A percentile compares a stretch with the other conserved stretches of the same genome.
These are phyloP conservation scores for Talaromyces sp. DNA, from an alignment of 2,329 filamentous ascomycete species.

Conservation along the genomic window DNA sequence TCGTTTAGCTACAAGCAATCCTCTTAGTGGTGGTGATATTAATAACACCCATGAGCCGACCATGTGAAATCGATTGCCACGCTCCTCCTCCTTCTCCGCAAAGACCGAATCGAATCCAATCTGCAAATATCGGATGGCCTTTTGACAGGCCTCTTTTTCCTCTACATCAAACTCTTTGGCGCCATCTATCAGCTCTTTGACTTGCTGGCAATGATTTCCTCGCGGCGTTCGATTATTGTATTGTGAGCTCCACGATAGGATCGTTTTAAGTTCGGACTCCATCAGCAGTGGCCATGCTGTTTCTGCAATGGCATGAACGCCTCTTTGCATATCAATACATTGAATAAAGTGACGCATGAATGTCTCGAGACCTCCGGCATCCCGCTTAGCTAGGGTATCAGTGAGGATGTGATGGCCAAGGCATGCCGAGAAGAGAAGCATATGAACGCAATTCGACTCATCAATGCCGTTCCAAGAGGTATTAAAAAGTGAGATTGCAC, in stretches of 20 bases:
- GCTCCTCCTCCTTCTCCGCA: slow-evolving; percentile 7
- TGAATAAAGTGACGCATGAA: slow-evolving; percentile 12
- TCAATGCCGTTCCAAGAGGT: slow-evolving; percentile 9
- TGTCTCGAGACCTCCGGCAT: neutral
- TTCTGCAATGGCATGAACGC: slow-evolving; percentile 13
- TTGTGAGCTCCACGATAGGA: slow-evolving; percentile 4
- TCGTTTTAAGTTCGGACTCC: slow-evolving; percentile 13
- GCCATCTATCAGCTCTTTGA: slow-evolving; percentile 1
- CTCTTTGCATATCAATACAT: slow-evolving; percentile 14
- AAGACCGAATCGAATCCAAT: slow-evolving; percentile 15
- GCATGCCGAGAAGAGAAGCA: slow-evolving; percentile 12
- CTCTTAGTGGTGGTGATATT: slow-evolving; percentile 1
- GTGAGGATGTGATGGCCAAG: slow-evolving; percentile 17
- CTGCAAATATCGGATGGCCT: slow-evolving; percentile 13
- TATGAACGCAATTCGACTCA: slow-evolving; percentile 15
- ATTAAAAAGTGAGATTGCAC: slow-evolving; percentile 16
- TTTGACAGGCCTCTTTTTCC: slow-evolving; percentile 16
- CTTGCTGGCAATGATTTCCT: slow-evolving; percentile 14
- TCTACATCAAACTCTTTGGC: neutral
- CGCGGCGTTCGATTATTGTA: slow-evolving; percentile 8
- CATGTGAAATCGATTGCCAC: slow-evolving; percentile 14
- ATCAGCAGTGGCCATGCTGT: slow-evolving; percentile 15
- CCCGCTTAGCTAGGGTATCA: slow-evolving; percentile 9
- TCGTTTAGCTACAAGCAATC: slow-evolving; percentile 8
- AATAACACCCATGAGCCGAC: slow-evolving; percentile 9